A percentile compares a stretch with the other conserved stretches of the same genome.
These are phyloP conservation scores for Penstemon barbatus DNA, from an alignment of 257 asterid genomes.

Conservation along the genomic window DNA sequence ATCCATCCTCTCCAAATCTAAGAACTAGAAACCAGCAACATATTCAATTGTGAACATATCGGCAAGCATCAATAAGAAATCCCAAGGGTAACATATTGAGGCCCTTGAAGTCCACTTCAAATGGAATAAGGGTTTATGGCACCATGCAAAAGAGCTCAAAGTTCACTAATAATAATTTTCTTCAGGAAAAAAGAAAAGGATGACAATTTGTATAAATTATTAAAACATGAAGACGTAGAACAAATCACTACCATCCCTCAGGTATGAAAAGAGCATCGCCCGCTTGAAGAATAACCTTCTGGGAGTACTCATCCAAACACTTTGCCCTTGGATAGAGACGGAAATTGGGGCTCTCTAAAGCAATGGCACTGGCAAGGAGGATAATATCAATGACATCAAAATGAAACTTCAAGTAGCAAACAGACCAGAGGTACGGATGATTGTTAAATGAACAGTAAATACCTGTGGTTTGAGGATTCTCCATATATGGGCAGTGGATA, in stretches of 20 bases:
- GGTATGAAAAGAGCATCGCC: conserved; percentile 97
- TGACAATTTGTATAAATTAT: conserved; percentile 1
- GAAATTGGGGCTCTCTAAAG: conserved; percentile 59
- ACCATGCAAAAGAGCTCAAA: conserved; percentile 20
- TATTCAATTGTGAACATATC: conserved; percentile 17
- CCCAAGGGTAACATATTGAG: not conserved
- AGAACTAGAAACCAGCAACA: conserved; percentile 18
- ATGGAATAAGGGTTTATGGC: conserved; percentile 1
- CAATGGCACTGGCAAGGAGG: conserved; percentile 58
- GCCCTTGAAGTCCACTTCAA: conserved; percentile 18
- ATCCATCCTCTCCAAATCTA: not conserved
- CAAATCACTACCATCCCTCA: conserved; percentile 79
- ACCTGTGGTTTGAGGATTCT: conserved; percentile 98
- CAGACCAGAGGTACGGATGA: not conserved
- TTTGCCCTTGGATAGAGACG: conserved; percentile 71
- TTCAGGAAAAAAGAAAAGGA: not conserved
- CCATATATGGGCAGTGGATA: conserved; percentile 89
- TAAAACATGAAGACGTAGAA: conserved; percentile 18
- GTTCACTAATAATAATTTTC: conserved; percentile 20
- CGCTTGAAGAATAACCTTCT: conserved; percentile 78
- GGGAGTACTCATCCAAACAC: conserved; percentile 53
- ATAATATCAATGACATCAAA: conserved; percentile 17
- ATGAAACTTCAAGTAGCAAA: conserved; percentile 26
- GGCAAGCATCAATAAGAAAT: conserved; percentile 4
- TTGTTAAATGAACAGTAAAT: conserved; percentile 24